These are phyloP conservation scores for Heterobasidion annosum DNA, from an alignment of 1,284 basidiomycete species.

Conservation along the genomic window DNA sequence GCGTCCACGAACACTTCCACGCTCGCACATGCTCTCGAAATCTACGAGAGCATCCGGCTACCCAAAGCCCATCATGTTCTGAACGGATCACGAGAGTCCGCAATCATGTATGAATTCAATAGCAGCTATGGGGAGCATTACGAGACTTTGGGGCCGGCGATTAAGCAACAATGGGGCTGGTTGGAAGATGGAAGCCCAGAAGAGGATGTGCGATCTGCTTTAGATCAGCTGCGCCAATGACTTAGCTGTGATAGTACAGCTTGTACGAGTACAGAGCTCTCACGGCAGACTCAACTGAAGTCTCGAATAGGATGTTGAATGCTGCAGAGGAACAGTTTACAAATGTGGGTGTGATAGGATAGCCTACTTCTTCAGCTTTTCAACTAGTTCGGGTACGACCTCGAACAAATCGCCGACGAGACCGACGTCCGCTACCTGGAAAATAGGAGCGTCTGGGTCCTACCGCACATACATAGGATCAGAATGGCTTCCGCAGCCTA, in stretches of 20 bases:
- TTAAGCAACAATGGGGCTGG: constrained; percentile 20
- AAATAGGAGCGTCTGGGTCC: constrained; percentile 98
- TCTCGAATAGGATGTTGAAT: no score
- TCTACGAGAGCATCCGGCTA: constrained; percentile 38
- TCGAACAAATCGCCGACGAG: constrained; percentile 90
- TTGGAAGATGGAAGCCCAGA: constrained; percentile 14
- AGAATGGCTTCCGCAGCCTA: no score
- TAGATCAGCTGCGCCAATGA: background rate
- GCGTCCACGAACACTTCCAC: constrained; percentile 25
- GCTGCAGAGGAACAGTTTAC: no score
- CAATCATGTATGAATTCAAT: constrained; percentile 24
- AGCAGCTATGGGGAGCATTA: constrained; percentile 12
- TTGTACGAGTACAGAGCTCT: no score
- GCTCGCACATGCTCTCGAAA: constrained; percentile 27
- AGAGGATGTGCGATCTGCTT: constrained; percentile 11
- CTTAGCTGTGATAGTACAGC: no score
- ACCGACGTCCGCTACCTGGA: constrained; percentile 96
- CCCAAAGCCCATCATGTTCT: constrained; percentile 33
- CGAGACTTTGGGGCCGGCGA: constrained; percentile 12
- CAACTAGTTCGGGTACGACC: constrained; percentile 79
- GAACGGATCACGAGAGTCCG: constrained; percentile 33
- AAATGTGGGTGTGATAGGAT: no score
- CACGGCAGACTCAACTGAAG: no score
- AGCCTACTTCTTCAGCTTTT: constrained; percentile 66
- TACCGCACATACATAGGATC: constrained; percentile 20